Base-by-base conservation (phyloP, 1,284 basidiomycete species). In the Sporisorium reilianum region DNA sequence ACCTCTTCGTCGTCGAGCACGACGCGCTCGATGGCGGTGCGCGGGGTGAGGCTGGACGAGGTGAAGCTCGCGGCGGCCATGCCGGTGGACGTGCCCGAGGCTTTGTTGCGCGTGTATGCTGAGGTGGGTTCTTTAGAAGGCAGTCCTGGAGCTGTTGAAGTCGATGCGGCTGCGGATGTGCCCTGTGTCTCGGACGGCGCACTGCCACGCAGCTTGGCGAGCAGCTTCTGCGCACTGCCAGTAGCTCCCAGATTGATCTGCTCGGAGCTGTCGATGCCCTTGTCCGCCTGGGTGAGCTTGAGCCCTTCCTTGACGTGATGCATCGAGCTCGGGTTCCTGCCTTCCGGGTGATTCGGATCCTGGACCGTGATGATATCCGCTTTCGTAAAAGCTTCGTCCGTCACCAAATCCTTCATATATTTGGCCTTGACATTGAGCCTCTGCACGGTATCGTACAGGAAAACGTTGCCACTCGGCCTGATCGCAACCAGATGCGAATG, bases 61-160 rank as follows among this genome's bases (percentile, higher is more conserved):
- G 97, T 99, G 51, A 99, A 87, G 2, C 94, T 94, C 2, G 96
- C 96, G 28, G 95, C 95, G 1, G 93, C 89, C 48, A 91, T 87
- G n/a, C 95, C 95, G 34, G 89, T 94, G 0, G 94, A 94, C 82
- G 93, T 94, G 6, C 93, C 93, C 4, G 94, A 94, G 5, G 93
- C 89, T 52, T 75, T 67, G 57, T 70, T 62, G 26, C 70, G 68
- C 2, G 56, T 55, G 14, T 63, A 61, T 2, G 69, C 69, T 6
- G 74, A 51, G 32, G 18, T 57, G 11, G 59, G 3, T 18, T 42
- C 32, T 14, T 49, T 51, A 0, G 41, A n/a, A n/a, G n/a, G n/a
- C n/a, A n/a, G 0, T 16, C 38, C 36, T 2, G 42, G 25, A 6
- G 42, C n/a, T 11, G 4, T 30, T 5, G 45, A 22, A 22, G 34